Evolutionary conservation across 2,329 filamentous ascomycete species (phyloP), one percentile per base, ranked within the genome.

Genomic region (Diaporthe ampelina): DNA sequence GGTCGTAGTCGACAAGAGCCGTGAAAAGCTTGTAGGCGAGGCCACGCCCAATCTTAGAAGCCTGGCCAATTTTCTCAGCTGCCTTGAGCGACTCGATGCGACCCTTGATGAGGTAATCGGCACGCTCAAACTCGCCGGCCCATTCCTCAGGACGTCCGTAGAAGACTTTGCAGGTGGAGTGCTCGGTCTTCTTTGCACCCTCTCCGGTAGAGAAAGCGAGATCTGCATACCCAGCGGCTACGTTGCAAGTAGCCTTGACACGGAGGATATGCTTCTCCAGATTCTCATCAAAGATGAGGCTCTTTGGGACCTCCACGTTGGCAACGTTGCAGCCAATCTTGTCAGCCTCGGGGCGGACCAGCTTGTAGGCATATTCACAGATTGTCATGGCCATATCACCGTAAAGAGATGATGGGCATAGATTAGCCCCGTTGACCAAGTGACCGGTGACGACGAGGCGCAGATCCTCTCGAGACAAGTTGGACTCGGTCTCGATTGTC

Each of bases 1-100:
- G 81, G 21, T 86, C 83, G 76, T 91, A 92, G 78, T 91, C 88
- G 8, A 91, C 90, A 0, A 91, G 82, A 56, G 88, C 86, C 15
- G 82, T 78, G 78, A 91, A 90, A 0, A 91, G 88, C 84, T 95
- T 95, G 88, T 97, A 97, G 19, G 93, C 92, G 85, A 95, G 90
- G 45, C 93, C 93, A 35, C 93, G 91, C 67, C 93, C 90, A 76
- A 95, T 89, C 83, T 94, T 93, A 81, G 93, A 93, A 37, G 93
- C 92, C 73, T 89, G 88, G 52, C 93, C 93, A 45, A 86, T 87
- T 78, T 89, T 84, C 72, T 93, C 92, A 74, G 91, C 92, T 76
- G 89, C 84, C 77, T 88, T 84, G 3, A 93, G 87, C 35, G 86
- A 83, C 26, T 91, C 86, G 72, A 93, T 87, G 73, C 91, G 89